Conservation (phyloP, 2,329 filamentous ascomycete genomes). For the Orbilia quercus region DNA sequence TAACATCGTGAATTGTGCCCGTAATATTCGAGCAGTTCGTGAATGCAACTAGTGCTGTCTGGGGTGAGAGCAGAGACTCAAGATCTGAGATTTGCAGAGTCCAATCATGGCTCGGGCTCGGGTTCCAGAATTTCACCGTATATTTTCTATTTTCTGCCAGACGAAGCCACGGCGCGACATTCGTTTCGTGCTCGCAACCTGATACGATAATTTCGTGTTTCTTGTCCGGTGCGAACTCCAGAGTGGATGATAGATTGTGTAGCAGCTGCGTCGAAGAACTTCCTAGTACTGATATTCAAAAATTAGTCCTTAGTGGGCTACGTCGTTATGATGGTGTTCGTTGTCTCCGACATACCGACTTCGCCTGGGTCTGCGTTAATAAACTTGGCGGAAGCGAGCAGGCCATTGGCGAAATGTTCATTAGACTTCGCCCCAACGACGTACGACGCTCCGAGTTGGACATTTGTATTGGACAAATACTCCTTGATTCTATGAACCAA, state of each 20-base stretch:
- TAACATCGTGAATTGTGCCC: constrained; percentile 75
- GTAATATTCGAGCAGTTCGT: constrained; percentile 81
- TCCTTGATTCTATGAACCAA: constrained; percentile 68
- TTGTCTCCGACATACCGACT: constrained; percentile 67
- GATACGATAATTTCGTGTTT: constrained; percentile 74
- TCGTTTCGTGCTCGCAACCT: constrained; percentile 80
- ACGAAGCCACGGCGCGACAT: constrained; percentile 78
- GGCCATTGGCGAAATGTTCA: constrained; percentile 70
- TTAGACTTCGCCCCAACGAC: constrained; percentile 71
- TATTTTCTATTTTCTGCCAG: constrained; percentile 73
- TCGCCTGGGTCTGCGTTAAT: constrained; percentile 76
- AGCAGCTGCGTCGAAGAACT: constrained; percentile 80
- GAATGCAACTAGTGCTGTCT: constrained; percentile 76
- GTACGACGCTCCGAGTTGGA: constrained; percentile 80
- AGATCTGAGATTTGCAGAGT: constrained; percentile 62
- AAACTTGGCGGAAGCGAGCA: constrained; percentile 74
- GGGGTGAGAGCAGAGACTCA: constrained; percentile 70
- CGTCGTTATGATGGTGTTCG: not conserved
- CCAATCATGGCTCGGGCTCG: constrained; percentile 62
- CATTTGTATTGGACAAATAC: constrained; percentile 76
- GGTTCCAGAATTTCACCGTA: constrained; percentile 77
- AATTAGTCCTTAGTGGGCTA: not conserved
- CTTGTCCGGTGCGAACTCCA: constrained; percentile 69
- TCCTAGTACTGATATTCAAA: constrained; percentile 72
- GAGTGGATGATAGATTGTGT: constrained; percentile 73